Evolutionary conservation across 805 yeast species (phyloP).

Genomic region (Candida yuanshanica): DNA sequence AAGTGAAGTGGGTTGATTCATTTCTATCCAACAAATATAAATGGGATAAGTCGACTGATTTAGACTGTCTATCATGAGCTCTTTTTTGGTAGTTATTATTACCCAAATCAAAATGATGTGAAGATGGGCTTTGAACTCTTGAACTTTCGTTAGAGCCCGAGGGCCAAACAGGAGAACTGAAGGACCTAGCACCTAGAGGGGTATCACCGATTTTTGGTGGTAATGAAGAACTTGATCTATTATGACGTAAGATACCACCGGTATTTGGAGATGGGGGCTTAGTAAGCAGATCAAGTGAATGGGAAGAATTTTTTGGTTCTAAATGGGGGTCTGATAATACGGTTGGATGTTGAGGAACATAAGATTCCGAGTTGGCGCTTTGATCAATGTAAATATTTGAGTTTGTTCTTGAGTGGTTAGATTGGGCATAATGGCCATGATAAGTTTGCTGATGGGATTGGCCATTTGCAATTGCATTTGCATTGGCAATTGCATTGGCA

Average conservation of each 20-base stretch:
- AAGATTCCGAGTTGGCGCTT: not conserved
- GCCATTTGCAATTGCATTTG: constrained; percentile 1
- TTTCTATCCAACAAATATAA: constrained; percentile 29
- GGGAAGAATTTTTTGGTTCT: not conserved
- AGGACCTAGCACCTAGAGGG: constrained; percentile 19
- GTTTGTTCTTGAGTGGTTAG: not conserved
- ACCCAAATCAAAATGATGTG: not conserved
- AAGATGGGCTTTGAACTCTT: constrained; percentile 1
- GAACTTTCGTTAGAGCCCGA: constrained; percentile 3
- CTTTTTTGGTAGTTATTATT: not conserved
- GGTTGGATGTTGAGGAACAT: constrained; percentile 1
- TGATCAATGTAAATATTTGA: not conserved
- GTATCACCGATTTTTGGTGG: constrained; percentile 15
- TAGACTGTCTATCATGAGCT: constrained; percentile 24
- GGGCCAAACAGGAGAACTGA: constrained; percentile 12
- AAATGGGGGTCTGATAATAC: not conserved
- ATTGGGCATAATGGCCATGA: not conserved
- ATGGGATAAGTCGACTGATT: constrained; percentile 38
- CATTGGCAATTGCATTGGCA: no score
- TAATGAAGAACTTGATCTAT: constrained; percentile 9
- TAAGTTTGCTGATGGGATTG: not conserved
- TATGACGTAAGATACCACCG: constrained; percentile 1
- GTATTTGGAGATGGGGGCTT: not conserved
- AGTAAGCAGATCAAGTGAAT: not conserved
- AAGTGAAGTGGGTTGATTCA: constrained; percentile 30